Evolutionary conservation across 495 filamentous ascomycete species (phyloP).

Genomic region (Trichoderma parareesei): DNA sequence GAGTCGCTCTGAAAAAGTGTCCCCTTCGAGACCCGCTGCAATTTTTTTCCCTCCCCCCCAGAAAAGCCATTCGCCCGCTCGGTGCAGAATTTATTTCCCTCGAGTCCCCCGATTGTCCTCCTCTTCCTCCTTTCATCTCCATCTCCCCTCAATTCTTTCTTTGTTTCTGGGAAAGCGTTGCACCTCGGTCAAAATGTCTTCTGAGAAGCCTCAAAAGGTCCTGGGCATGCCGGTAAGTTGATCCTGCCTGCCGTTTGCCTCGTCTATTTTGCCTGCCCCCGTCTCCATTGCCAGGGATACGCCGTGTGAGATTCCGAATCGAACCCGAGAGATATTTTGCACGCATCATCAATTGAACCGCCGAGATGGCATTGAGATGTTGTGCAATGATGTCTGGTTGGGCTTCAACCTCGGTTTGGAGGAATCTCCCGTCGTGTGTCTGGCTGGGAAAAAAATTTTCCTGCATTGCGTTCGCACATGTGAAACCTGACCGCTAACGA

Average conservation of each 20-base stretch:
- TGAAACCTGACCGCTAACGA: constrained; percentile 5
- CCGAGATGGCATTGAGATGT: not conserved
- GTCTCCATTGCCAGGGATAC: not conserved
- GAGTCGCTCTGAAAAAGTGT: constrained; percentile 31
- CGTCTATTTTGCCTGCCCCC: constrained; percentile 12
- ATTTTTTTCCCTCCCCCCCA: constrained; percentile 38
- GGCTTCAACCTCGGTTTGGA: not conserved
- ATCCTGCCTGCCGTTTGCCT: constrained; percentile 8
- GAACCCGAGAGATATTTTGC: constrained; percentile 5
- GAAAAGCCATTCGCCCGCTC: constrained; percentile 15
- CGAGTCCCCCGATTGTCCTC: constrained; percentile 20
- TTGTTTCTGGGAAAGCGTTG: constrained; percentile 34
- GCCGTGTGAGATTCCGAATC: not conserved
- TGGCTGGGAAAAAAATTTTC: not conserved
- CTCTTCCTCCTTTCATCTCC: constrained; percentile 17
- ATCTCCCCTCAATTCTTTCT: constrained; percentile 29
- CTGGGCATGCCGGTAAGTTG: constrained; percentile 82
- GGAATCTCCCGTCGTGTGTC: not conserved
- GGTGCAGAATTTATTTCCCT: constrained; percentile 17
- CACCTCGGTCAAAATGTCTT: constrained; percentile 57
- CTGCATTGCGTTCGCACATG: constrained; percentile 14
- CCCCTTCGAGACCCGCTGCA: constrained; percentile 27
- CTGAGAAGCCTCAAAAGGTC: constrained; percentile 39
- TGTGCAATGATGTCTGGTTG: not conserved
- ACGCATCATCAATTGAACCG: constrained; percentile 6